Evolutionary conservation across 2,329 filamentous ascomycete species (phyloP).

Genomic region (Trichoderma semiorbis): DNA sequence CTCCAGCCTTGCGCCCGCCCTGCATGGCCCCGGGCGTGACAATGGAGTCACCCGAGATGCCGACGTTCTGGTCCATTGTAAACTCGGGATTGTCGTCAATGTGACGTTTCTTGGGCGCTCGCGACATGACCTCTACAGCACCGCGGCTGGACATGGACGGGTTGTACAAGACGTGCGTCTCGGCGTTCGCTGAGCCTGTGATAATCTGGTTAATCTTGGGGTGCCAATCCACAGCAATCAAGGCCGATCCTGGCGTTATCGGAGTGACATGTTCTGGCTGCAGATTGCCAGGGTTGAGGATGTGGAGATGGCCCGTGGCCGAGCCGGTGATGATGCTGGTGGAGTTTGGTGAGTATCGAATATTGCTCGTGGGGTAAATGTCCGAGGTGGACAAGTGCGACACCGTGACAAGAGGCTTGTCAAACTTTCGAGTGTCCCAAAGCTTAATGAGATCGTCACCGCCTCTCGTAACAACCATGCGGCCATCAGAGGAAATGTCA

Average conservation of each 20-base stretch:
- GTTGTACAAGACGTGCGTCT: slow-evolving; percentile 87
- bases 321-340: slow-evolving; percentile 88
- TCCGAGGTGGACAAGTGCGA: slow-evolving; percentile 78
- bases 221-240: slow-evolving; percentile 89
- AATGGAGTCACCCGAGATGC: slow-evolving; percentile 79
- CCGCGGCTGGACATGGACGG: slow-evolving; percentile 78
- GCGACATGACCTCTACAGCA: slow-evolving; percentile 84
- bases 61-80: slow-evolving; percentile 78
- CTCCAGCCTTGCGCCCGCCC: slow-evolving; percentile 56
- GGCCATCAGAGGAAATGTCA: slow-evolving; percentile 85
- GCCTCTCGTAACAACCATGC: slow-evolving; percentile 85
- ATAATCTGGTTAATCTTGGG: slow-evolving; percentile 93
- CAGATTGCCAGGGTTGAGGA: slow-evolving; percentile 89
- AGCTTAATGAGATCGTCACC: slow-evolving; percentile 92
- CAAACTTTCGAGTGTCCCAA: slow-evolving; percentile 97
- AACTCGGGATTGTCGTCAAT: slow-evolving; percentile 88
- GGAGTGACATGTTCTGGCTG: slow-evolving; percentile 80
- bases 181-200: slow-evolving; percentile 86
- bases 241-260: slow-evolving; percentile 77
- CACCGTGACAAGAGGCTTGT: slow-evolving; percentile 76
- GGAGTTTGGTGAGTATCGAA: slow-evolving; percentile 81
- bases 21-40: slow-evolving; percentile 62
- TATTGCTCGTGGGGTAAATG: slow-evolving; percentile 80
- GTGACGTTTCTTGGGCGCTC: slow-evolving; percentile 90
- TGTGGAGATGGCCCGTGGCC: slow-evolving; percentile 78